Conservation (phyloP, 2,329 filamentous ascomycete genomes). For the Aspergillus fumigatiaffinis region DNA sequence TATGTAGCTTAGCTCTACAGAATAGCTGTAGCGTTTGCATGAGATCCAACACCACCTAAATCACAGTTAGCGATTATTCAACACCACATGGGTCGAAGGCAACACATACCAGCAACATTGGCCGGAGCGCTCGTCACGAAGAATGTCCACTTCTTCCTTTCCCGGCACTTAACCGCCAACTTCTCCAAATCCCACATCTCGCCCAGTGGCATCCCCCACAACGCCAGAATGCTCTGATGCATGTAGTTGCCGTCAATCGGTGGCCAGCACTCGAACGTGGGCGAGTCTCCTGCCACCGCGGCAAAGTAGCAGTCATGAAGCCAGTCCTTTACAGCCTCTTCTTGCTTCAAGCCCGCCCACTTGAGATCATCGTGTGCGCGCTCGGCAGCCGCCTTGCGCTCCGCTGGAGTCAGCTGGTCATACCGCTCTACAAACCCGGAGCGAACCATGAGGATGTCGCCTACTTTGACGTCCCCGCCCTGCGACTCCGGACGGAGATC, state of each 20-base stretch:
- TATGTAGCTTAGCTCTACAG: conserved; percentile 13
- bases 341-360: conserved; percentile 51
- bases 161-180: conserved; percentile 32
- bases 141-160: conserved; percentile 36
- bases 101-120: conserved; percentile 36
- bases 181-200: conserved; percentile 45
- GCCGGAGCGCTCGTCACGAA: conserved; percentile 43
- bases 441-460: conserved; percentile 64
- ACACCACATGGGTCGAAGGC: not conserved
- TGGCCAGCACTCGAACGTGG: conserved; percentile 62
- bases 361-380: conserved; percentile 36
- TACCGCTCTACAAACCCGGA: conserved; percentile 61
- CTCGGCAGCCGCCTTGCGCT: conserved; percentile 29
- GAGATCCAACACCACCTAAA: conserved; percentile 29
- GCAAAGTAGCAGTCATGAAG: conserved; percentile 67
- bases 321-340: conserved; percentile 59
- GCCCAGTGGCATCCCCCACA: conserved; percentile 45
- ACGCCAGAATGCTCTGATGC: conserved; percentile 40
- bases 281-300: conserved; percentile 60
- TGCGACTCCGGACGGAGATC: conserved; percentile 55
- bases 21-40: conserved; percentile 33
- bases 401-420: conserved; percentile 40
- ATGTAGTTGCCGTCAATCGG: conserved; percentile 35
- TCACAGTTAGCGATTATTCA: not conserved
- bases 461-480: conserved; percentile 54